A percentile compares a stretch with the other conserved stretches of the same genome.
These are phyloP conservation scores for Ustilago cynodontis DNA, from an alignment of 1,284 basidiomycete species.

Conservation along the genomic window DNA sequence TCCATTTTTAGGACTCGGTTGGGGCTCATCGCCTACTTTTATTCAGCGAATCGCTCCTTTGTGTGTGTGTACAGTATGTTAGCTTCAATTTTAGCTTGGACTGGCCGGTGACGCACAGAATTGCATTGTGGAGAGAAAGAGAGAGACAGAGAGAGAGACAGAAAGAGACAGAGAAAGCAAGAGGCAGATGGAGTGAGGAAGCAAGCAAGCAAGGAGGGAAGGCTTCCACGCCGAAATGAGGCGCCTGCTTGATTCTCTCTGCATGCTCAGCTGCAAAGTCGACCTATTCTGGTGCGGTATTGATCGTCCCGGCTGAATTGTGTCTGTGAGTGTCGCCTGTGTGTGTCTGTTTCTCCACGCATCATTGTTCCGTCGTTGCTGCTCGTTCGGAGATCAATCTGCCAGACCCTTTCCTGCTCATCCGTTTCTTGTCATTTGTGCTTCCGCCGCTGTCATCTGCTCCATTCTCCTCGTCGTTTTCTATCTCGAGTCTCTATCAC, in stretches of 20 bases:
- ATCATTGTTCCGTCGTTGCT: neutral
- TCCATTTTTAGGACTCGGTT: constrained; percentile 10
- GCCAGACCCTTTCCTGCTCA: constrained; percentile 3
- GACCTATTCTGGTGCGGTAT: neutral
- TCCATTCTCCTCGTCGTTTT: neutral
- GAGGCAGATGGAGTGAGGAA: too few relatives aligned
- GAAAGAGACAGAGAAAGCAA: neutral
- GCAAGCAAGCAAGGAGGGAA: neutral
- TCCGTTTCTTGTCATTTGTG: neutral
- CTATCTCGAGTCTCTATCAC: neutral
- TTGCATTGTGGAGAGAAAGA: neutral
- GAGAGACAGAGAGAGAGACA: too few relatives aligned
- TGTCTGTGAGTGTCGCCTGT: neutral
- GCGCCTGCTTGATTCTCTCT: neutral
- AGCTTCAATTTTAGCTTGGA: neutral
- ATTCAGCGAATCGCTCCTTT: neutral
- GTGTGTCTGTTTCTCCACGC: constrained; percentile 9
- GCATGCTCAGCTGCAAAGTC: neutral
- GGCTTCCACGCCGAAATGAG: constrained; percentile 13
- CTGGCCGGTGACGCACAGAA: neutral
- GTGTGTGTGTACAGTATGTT: neutral
- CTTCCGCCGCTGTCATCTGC: constrained; percentile 8
- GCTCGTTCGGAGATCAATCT: neutral
- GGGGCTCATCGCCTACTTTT: neutral
- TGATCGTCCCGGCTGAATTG: constrained; percentile 10